A percentile compares a stretch with the other conserved stretches of the same genome.
Evolutionary conservation across 2,329 filamentous ascomycete species (phyloP).

Genomic region (Madurella fahalii): DNA sequence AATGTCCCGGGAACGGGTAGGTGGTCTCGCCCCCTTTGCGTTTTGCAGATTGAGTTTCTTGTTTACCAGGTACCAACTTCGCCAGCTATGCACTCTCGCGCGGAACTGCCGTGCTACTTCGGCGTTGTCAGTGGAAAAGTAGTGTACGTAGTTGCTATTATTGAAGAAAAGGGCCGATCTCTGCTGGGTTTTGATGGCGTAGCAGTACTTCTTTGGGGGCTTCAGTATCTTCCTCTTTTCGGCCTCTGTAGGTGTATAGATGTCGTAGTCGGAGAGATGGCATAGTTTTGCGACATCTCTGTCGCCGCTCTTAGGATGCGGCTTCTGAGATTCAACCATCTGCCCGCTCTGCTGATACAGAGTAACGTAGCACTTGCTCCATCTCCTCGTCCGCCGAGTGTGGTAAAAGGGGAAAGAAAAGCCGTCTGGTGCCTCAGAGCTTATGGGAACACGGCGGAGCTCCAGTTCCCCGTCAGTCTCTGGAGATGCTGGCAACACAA

Average conservation of each 20-base stretch:
- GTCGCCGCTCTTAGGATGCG: constrained; percentile 51
- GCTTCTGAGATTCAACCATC: constrained; percentile 65
- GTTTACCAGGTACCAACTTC: constrained; percentile 86
- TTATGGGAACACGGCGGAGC: constrained; percentile 56
- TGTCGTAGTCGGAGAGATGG: constrained; percentile 87
- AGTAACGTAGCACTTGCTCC: constrained; percentile 80
- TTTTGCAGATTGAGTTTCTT: constrained; percentile 48
- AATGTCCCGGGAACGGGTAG: constrained; percentile 11
- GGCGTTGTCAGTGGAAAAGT: constrained; percentile 77
- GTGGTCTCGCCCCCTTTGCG: constrained; percentile 31
- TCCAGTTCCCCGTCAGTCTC: constrained; percentile 61
- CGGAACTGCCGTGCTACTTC: constrained; percentile 65
- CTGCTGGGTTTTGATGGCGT: constrained; percentile 87
- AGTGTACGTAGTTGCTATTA: constrained; percentile 84
- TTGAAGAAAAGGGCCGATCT: constrained; percentile 79
- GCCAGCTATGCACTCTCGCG: constrained; percentile 70
- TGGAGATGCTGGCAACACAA: constrained; percentile 58
- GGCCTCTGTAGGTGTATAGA: constrained; percentile 71
- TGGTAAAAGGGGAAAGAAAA: constrained; percentile 71
- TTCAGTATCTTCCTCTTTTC: constrained; percentile 68
- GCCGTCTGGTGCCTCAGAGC: constrained; percentile 57
- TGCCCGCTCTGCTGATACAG: constrained; percentile 68
- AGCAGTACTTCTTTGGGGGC: constrained; percentile 80
- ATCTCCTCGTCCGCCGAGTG: constrained; percentile 77
- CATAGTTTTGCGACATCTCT: constrained; percentile 70